A percentile compares a stretch with the other conserved stretches of the same genome.
Conservation (phyloP, 306 rosid species). For the Geum urbanum region DNA sequence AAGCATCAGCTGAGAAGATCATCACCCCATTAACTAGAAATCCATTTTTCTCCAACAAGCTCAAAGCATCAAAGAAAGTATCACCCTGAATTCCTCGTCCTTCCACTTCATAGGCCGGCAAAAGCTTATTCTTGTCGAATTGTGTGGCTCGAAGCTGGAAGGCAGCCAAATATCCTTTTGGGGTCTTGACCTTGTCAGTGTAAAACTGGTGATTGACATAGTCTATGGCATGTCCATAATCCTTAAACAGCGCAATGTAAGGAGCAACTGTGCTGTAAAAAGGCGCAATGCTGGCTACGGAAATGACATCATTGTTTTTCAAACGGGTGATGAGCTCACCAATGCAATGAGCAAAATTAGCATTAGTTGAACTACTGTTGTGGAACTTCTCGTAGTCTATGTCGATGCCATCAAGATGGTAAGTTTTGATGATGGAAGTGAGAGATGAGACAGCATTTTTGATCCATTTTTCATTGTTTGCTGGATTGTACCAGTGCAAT, state of each 20-base stretch:
- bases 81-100: conserved; percentile 59
- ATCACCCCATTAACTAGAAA: conserved; percentile 44
- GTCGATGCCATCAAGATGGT: conserved; percentile 55
- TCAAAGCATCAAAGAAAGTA: conserved; percentile 42
- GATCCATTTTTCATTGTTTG: conserved; percentile 38
- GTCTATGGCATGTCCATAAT: conserved; percentile 38
- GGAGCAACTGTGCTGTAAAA: conserved; percentile 35
- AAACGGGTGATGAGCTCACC: conserved; percentile 50
- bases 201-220: conserved; percentile 52
- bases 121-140: conserved; percentile 30
- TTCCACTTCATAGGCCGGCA: conserved; percentile 45
- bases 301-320: conserved; percentile 44
- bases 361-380: not conserved
- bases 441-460: conserved; percentile 49
- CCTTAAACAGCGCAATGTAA: conserved; percentile 36
- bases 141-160: conserved; percentile 26
- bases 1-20: conserved; percentile 55
- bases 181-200: conserved; percentile 39
- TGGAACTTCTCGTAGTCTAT: conserved; percentile 51
- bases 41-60: conserved; percentile 32
- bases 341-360: conserved; percentile 44
- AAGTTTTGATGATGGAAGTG: conserved; percentile 17
- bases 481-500: conserved; percentile 46
- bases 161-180: conserved; percentile 31
- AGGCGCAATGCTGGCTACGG: conserved; percentile 50